A percentile compares a stretch with the other conserved stretches of the same genome.
phyloP scores from a whole-genome alignment of 176 grass and related monocot species.

The Aechmea fasciata region DNA sequence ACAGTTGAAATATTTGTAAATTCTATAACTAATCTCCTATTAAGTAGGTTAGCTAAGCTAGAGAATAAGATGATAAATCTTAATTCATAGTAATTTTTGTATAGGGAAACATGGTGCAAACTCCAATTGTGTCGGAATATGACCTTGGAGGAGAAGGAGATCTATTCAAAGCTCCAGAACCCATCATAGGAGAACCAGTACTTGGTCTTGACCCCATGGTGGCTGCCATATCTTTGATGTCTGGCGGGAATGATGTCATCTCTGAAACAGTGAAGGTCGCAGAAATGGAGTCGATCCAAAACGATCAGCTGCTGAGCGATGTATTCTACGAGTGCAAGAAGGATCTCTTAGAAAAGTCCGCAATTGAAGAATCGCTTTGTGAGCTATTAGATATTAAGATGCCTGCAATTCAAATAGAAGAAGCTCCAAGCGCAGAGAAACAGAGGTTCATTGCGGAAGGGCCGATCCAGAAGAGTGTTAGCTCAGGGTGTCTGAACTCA shows the following conservation, averaged over 20 bases:
- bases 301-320: constrained; percentile 53
- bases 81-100: constrained; percentile 10
- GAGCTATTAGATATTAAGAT: constrained; percentile 88
- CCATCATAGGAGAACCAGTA: constrained; percentile 52
- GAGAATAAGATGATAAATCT: not conserved
- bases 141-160: constrained; percentile 84
- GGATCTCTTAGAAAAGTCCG: constrained; percentile 71
- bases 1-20: too few relatives aligned
- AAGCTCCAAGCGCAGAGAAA: constrained; percentile 31
- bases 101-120: constrained; percentile 51
- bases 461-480: constrained; percentile 80
- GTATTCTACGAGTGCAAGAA: constrained; percentile 73
- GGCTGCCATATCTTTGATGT: constrained; percentile 70
- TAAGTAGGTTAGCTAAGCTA: too few relatives aligned
- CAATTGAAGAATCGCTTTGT: constrained; percentile 72
- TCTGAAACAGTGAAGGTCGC: constrained; percentile 39
- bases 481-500: constrained; percentile 73
- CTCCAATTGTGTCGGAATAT: constrained; percentile 61
- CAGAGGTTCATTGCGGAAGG: constrained; percentile 35
- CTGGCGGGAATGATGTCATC: constrained; percentile 36
- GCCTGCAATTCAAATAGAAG: constrained; percentile 62
- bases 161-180: constrained; percentile 86
- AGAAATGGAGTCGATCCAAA: constrained; percentile 38
- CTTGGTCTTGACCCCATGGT: constrained; percentile 48
- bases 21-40: too few relatives aligned